Conservation (phyloP, 768 basidiomycete genomes). For the Kwoniella pini region DNA sequence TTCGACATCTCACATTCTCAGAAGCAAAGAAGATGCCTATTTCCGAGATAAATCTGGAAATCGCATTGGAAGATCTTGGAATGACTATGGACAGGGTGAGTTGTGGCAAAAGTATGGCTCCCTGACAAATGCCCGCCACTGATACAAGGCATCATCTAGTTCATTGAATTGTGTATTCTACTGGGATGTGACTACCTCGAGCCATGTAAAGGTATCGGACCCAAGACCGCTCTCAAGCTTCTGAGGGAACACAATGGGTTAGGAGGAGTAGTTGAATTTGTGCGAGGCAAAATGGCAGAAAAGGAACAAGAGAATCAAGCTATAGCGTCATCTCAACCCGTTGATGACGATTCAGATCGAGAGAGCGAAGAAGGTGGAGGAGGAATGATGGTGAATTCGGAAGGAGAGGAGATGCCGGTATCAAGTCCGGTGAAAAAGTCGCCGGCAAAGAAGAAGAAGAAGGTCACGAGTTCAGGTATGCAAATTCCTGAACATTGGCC, state of each 20-base stretch:
- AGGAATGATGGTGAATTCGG: slow-evolving; percentile 58
- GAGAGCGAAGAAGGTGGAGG: slow-evolving; percentile 65
- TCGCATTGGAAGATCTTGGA: slow-evolving; percentile 79
- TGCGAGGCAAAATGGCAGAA: slow-evolving; percentile 69
- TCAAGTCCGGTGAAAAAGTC: slow-evolving; percentile 55
- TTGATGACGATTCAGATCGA: slow-evolving; percentile 59
- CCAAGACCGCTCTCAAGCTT: slow-evolving; percentile 91
- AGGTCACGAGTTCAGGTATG: slow-evolving; percentile 70
- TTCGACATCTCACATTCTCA: slow-evolving; percentile 94
- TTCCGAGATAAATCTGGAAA: slow-evolving; percentile 79
- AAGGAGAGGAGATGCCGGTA: slow-evolving; percentile 54
- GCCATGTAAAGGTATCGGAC: slow-evolving; percentile 95
- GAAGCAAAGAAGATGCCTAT: slow-evolving; percentile 98
- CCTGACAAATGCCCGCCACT: too few relatives aligned
- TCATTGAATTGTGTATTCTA: slow-evolving; percentile 92
- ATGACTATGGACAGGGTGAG: slow-evolving; percentile 88
- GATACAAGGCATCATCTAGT: slow-evolving; percentile 59
- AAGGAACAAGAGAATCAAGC: slow-evolving; percentile 48
- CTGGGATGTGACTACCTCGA: slow-evolving; percentile 98
- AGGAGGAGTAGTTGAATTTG: slow-evolving; percentile 70
- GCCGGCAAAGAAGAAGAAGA: slow-evolving; percentile 57
- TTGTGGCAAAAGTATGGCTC: too few relatives aligned
- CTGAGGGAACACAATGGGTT: slow-evolving; percentile 78
- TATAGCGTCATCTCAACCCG: slow-evolving; percentile 38
- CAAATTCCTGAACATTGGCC: slow-evolving; percentile 92